Evolutionary conservation across 2,329 filamentous ascomycete genomes (phyloP).

Genomic region (Xylaria sp.): DNA sequence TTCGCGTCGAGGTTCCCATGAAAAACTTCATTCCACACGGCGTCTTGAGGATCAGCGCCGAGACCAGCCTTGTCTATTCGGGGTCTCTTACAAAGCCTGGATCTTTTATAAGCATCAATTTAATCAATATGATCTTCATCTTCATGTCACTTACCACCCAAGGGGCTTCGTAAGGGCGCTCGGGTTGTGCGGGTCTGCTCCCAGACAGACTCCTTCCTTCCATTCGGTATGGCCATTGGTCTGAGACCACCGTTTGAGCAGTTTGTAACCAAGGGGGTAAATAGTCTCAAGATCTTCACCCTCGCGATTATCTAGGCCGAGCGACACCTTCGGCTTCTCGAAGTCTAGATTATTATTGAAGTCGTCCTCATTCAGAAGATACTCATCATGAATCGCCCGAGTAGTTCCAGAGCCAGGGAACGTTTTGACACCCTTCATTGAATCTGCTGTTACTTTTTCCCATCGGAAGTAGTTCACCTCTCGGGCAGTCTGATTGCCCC

Average conservation of each 20-base stretch:
- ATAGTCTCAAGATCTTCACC: slow-evolving; percentile 17
- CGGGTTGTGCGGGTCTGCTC: slow-evolving; percentile 20
- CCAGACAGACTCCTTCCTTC: slow-evolving; percentile 28
- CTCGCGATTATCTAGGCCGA: slow-evolving; percentile 20
- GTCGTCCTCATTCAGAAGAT: slow-evolving; percentile 30
- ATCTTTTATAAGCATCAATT: background rate
- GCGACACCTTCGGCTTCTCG: background rate
- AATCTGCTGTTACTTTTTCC: slow-evolving; percentile 21
- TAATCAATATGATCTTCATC: background rate
- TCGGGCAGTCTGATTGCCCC: background rate
- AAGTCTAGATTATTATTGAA: slow-evolving; percentile 25
- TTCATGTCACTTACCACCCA: slow-evolving; percentile 25
- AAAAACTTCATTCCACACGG: slow-evolving; percentile 29
- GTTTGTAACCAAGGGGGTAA: slow-evolving; percentile 25
- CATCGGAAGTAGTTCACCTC: slow-evolving; percentile 33
- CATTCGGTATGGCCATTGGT: slow-evolving; percentile 15
- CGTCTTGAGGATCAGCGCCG: slow-evolving; percentile 32
- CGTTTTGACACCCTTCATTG: background rate
- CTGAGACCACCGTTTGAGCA: slow-evolving; percentile 31
- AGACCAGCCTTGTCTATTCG: slow-evolving; percentile 25
- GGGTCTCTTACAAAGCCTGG: slow-evolving; percentile 27
- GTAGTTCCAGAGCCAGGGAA: slow-evolving; percentile 17
- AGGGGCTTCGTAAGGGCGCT: slow-evolving; percentile 24
- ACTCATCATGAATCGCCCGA: slow-evolving; percentile 17
- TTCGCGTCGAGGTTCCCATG: slow-evolving; percentile 27